These are phyloP conservation scores for Cantharellus cinnabarinus DNA, from an alignment of 768 basidiomycete species.

Conservation along the genomic window DNA sequence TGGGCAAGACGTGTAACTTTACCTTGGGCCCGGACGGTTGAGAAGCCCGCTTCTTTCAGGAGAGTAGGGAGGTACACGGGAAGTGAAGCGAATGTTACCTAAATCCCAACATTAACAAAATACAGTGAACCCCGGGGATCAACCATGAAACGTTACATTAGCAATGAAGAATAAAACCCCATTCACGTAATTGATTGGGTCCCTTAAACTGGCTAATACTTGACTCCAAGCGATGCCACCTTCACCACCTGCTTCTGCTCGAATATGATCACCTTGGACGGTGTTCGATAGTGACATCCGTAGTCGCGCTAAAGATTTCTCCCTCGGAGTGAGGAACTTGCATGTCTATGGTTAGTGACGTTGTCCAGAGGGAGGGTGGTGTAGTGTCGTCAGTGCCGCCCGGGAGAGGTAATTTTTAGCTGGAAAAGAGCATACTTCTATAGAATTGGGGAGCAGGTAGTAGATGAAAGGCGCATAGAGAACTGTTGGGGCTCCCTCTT, in stretches of 20 bases:
- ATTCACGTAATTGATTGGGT: not conserved
- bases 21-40: not conserved
- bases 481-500: not conserved
- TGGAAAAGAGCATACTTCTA: not conserved
- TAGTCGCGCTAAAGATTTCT: not conserved
- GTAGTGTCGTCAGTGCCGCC: too few relatives aligned
- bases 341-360: not conserved
- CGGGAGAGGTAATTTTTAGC: not conserved
- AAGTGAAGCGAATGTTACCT: not conserved
- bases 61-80: not conserved
- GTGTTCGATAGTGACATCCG: not conserved
- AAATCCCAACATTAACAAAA: not conserved
- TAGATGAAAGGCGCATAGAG: not conserved
- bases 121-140: not conserved
- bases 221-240: not conserved
- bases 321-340: not conserved
- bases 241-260: not conserved
- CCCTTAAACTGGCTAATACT: not conserved
- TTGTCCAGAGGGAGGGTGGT: not conserved
- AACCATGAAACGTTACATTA: not conserved
- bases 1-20: not conserved
- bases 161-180: not conserved
- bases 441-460: not conserved
- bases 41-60: not conserved
- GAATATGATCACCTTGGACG: not conserved